Percentiles rank a stretch among this genome's conserved stretches.
phyloP scores from a whole-genome alignment of 768 basidiomycete species.

The Tricholoma sp. region DNA sequence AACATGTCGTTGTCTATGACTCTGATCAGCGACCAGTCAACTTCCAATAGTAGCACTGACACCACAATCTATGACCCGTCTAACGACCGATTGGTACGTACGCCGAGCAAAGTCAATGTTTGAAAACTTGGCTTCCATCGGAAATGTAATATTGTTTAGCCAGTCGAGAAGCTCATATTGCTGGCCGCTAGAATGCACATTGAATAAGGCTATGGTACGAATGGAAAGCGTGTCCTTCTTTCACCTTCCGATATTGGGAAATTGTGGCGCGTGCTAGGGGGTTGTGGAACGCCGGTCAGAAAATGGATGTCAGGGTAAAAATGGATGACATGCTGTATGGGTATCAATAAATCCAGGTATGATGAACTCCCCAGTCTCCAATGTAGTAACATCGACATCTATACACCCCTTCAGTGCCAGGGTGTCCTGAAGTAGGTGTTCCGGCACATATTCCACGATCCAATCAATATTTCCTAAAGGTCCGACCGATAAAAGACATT shows the following conservation, averaged over 20 bases:
- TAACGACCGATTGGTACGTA: slow-evolving; percentile 69
- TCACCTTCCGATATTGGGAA: slow-evolving; percentile 65
- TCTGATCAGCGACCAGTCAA: neutral
- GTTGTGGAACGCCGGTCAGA: neutral
- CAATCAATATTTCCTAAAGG: slow-evolving; percentile 54
- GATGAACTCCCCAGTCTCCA: slow-evolving; percentile 59
- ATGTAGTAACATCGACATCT: slow-evolving; percentile 36
- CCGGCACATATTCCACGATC: slow-evolving; percentile 56
- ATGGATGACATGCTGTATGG: slow-evolving; percentile 60
- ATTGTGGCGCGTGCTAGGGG: slow-evolving; percentile 72
- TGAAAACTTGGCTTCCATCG: slow-evolving; percentile 72
- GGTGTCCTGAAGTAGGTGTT: slow-evolving; percentile 41
- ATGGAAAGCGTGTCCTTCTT: slow-evolving; percentile 11
- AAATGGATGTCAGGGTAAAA: neutral
- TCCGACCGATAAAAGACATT: slow-evolving; percentile 51
- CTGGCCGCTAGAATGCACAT: slow-evolving; percentile 51
- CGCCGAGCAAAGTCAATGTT: slow-evolving; percentile 64
- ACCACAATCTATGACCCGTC: slow-evolving; percentile 64
- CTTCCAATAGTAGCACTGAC: slow-evolving; percentile 33
- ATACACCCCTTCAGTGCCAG: slow-evolving; percentile 47
- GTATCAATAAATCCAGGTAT: slow-evolving; percentile 91
- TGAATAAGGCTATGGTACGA: neutral
- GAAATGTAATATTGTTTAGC: slow-evolving; percentile 83
- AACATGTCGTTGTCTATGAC: slow-evolving; percentile 84
- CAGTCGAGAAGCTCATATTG: slow-evolving; percentile 87